These are phyloP conservation scores for Caryopteris hybrid DNA, from an alignment of 305 asterid genomes.

Conservation along the genomic window DNA sequence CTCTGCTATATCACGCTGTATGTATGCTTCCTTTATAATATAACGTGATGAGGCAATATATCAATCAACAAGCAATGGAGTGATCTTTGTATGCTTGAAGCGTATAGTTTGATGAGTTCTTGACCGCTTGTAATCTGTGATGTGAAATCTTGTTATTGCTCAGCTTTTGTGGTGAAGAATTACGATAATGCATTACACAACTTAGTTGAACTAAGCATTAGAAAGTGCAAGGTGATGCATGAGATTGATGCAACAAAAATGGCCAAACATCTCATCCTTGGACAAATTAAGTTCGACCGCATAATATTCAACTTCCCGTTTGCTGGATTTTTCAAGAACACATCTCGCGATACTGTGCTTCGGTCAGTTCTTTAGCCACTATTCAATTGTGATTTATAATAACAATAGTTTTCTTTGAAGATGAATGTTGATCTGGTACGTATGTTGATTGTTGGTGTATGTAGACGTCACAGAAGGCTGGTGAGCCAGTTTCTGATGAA, in stretches of 20 bases:
- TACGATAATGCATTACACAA: constrained; percentile 22
- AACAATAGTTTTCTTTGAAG: no score
- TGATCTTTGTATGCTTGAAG: no score
- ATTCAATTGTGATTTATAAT: background rate
- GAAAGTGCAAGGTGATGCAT: constrained; percentile 30
- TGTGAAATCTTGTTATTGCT: no score
- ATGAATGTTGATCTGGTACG: no score
- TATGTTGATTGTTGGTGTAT: no score
- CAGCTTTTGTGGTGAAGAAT: constrained; percentile 28
- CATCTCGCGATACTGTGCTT: constrained; percentile 4
- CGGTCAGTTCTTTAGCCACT: background rate
- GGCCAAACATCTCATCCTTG: background rate
- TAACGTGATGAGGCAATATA: no score
- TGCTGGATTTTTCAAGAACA: constrained; percentile 24
- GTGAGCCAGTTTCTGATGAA: constrained; percentile 30
- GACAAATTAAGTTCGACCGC: constrained; percentile 19
- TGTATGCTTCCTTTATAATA: no score
- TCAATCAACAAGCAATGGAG: no score
- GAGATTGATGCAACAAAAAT: constrained; percentile 32
- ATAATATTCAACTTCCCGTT: constrained; percentile 29
- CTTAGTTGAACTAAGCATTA: constrained; percentile 12
- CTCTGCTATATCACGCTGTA: no score
- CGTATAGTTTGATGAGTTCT: no score
- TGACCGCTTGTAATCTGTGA: no score
- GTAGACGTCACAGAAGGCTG: constrained; percentile 20